Conservation (phyloP, 148 eudicot genomes). For the Camellia sinensis region DNA sequence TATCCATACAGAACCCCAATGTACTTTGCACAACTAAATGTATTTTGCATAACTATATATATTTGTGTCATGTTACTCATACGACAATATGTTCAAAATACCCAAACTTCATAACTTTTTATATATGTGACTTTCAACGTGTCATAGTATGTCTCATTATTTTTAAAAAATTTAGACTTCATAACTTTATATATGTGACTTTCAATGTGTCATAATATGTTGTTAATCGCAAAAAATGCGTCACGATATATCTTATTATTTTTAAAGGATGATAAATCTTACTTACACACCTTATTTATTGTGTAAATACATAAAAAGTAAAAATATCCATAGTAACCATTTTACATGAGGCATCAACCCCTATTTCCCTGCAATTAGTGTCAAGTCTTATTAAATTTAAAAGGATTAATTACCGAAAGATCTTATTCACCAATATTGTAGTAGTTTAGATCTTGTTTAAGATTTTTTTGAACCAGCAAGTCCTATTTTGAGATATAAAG, state of each 20-base stretch:
- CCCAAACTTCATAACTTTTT: background rate
- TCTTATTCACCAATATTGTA: no score
- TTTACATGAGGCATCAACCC: background rate
- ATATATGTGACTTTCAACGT: background rate
- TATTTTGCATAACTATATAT: background rate
- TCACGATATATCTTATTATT: background rate
- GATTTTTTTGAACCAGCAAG: no score
- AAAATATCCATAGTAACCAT: background rate
- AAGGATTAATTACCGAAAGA: background rate
- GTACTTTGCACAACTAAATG: background rate
- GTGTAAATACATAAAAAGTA: background rate
- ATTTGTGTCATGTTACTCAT: background rate
- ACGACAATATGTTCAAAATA: background rate
- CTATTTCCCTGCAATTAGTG: background rate
- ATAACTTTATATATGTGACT: background rate
- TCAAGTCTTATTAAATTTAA: background rate
- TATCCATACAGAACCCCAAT: background rate
- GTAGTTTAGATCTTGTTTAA: no score
- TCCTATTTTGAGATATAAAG: no score
- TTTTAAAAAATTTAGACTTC: background rate
- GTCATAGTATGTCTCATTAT: background rate
- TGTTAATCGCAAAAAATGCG: background rate
- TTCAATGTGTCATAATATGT: background rate
- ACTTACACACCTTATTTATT: background rate
- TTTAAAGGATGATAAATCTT: background rate